phyloP scores from a whole-genome alignment of 75 land plant species.

The Picea glauca region DNA sequence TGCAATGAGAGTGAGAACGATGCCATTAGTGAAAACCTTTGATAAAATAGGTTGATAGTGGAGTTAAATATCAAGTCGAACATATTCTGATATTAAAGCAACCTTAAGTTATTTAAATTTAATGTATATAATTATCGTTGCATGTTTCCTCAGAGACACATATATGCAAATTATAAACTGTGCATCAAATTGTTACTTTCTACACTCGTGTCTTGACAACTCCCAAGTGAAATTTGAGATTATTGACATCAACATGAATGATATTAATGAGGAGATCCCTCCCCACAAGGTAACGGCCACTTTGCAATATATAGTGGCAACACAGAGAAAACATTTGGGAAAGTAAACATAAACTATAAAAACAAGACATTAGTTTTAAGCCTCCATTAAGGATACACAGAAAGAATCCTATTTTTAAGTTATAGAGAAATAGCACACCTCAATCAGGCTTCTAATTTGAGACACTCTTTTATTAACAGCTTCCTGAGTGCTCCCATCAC shows the following conservation, averaged over 20 bases:
- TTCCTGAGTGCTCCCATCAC: constrained; percentile 75
- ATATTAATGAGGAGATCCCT: too few relatives aligned
- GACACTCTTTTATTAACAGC: constrained; percentile 23
- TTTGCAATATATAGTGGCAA: not conserved
- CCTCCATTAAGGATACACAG: not conserved
- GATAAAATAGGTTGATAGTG: not conserved
- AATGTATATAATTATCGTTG: too few relatives aligned
- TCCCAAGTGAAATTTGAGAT: too few relatives aligned
- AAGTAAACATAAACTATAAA: too few relatives aligned
- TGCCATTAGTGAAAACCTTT: not conserved
- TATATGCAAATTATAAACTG: too few relatives aligned
- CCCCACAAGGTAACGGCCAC: not conserved
- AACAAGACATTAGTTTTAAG: not conserved
- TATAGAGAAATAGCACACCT: constrained; percentile 17
- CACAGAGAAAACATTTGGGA: too few relatives aligned
- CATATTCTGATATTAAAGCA: not conserved
- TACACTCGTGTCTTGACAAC: too few relatives aligned
- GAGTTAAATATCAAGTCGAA: not conserved
- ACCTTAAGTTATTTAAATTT: too few relatives aligned
- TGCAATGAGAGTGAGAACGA: constrained; percentile 10
- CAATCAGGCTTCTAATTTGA: not conserved
- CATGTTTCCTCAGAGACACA: too few relatives aligned
- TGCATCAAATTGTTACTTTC: too few relatives aligned
- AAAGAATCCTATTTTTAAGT: too few relatives aligned
- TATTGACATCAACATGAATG: too few relatives aligned